These are phyloP conservation scores for Plasmodium fragile DNA, from an alignment of 169 alveolate genomes.

Conservation along the genomic window DNA sequence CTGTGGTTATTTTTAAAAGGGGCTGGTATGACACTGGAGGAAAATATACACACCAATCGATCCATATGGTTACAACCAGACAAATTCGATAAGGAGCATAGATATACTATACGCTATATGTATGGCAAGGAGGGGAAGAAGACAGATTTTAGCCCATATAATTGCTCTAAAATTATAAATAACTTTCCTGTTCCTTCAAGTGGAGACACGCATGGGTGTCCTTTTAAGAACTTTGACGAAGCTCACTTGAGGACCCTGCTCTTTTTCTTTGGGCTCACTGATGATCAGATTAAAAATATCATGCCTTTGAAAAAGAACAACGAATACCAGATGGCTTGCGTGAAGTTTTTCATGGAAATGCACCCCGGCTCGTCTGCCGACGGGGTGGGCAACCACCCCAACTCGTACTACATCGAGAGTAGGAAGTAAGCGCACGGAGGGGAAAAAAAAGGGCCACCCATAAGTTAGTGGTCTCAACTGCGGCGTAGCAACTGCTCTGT, in stretches of 20 bases:
- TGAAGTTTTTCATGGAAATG: conserved; percentile 88
- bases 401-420: conserved; percentile 86
- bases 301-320: conserved; percentile 83
- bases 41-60: conserved; percentile 87
- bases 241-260: conserved; percentile 54
- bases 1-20: conserved; percentile 93
- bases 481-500: not conserved
- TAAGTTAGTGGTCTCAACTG: too few relatives aligned
- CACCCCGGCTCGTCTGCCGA: conserved; percentile 90
- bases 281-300: conserved; percentile 82
- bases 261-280: conserved; percentile 74
- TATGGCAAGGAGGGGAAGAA: conserved; percentile 96
- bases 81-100: conserved; percentile 92
- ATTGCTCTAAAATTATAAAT: conserved; percentile 91
- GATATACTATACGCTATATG: conserved; percentile 93
- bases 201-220: conserved; percentile 96
- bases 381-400: conserved; percentile 94
- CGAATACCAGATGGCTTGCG: conserved; percentile 92
- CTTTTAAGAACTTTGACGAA: conserved; percentile 89
- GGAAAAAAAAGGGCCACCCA: not conserved
- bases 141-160: conserved; percentile 92
- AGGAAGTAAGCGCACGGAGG: conserved; percentile 59
- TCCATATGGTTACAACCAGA: conserved; percentile 90
- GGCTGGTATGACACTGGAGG: conserved; percentile 92
- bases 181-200: conserved; percentile 90